Evolutionary conservation across 371 early-diverging fungal species (phyloP).

Genomic region (Syncephalastrum sp.): DNA sequence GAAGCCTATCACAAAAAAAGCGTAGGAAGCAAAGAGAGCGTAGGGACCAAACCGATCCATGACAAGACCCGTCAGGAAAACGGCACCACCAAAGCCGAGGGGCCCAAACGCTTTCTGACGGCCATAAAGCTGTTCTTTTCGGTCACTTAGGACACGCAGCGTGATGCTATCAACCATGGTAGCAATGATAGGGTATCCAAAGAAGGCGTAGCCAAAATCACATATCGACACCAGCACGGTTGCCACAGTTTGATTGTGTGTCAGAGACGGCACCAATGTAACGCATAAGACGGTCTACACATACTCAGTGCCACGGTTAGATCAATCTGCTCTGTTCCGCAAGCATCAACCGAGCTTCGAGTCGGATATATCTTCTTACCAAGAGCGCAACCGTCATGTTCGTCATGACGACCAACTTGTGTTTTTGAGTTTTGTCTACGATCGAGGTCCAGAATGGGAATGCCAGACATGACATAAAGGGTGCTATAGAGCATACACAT

Average conservation of each 20-base stretch:
- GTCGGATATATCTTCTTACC: conserved; percentile 12
- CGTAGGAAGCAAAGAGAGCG: conserved; percentile 29
- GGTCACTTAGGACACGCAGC: conserved; percentile 24
- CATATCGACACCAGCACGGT: conserved; percentile 21
- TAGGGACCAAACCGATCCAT: conserved; percentile 26
- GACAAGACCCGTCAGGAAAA: conserved; percentile 31
- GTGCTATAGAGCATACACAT: conserved; percentile 18
- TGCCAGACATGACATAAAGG: conserved; percentile 36
- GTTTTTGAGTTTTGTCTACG: conserved; percentile 23
- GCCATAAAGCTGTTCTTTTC: conserved; percentile 32
- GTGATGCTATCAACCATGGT: conserved; percentile 28
- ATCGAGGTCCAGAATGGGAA: conserved; percentile 38
- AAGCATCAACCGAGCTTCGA: too few species aligned
- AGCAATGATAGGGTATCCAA: conserved; percentile 36
- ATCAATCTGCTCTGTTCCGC: too few species aligned
- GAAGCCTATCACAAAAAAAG: conserved; percentile 19
- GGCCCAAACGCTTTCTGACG: conserved; percentile 35
- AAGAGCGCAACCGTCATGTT: conserved; percentile 33
- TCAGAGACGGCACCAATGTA: conserved; percentile 24
- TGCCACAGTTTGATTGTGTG: conserved; percentile 14
- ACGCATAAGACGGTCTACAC: conserved; percentile 28
- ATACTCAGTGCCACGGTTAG: neutral
- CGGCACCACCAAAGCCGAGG: conserved; percentile 29
- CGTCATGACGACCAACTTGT: conserved; percentile 28
- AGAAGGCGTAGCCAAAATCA: conserved; percentile 38